A percentile compares a stretch with the other conserved stretches of the same genome.
phyloP scores from a whole-genome alignment of 352 stramenopile species.

The Pythium guiyangense region DNA sequence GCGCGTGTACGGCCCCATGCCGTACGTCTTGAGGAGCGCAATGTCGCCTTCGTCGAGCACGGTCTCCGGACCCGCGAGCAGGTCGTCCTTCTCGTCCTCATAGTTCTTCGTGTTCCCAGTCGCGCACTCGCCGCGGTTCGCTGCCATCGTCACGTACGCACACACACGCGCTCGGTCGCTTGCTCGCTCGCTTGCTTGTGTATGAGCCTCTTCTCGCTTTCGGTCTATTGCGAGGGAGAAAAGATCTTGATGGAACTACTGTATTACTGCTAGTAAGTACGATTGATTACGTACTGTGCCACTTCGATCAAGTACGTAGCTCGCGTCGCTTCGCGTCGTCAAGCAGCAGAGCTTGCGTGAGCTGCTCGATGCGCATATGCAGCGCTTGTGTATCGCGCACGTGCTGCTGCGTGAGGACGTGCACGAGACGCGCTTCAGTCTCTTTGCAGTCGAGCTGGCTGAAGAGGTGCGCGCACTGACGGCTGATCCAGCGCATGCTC shows the following conservation, averaged over 20 bases:
- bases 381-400: slow-evolving; percentile 3
- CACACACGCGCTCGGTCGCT: not conserved
- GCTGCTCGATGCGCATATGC: slow-evolving; percentile 7
- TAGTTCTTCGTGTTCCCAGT: slow-evolving; percentile 95
- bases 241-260: not conserved
- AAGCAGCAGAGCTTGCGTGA: slow-evolving; percentile 7
- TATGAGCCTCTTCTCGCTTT: not conserved
- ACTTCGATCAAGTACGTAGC: too few species aligned
- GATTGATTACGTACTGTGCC: too few species aligned
- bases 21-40: slow-evolving; percentile 98
- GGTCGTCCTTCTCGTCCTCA: slow-evolving; percentile 91
- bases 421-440: slow-evolving; percentile 31
- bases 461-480: slow-evolving; percentile 58
- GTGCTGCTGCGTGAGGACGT: slow-evolving; percentile 32
- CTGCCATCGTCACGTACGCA: slow-evolving; percentile 8
- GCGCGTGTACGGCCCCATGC: slow-evolving; percentile 95
- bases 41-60: slow-evolving; percentile 96
- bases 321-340: too few species aligned
- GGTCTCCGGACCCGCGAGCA: slow-evolving; percentile 69
- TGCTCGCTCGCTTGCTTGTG: not conserved
- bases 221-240: not conserved
- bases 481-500: slow-evolving; percentile 46
- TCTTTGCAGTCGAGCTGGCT: slow-evolving; percentile 58
- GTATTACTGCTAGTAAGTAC: too few species aligned
- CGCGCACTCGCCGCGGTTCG: slow-evolving; percentile 88